Evolutionary conservation across 73 alveolate genomes (phyloP), one percentile per base, ranked within the genome.

Genomic region (Paramecium primaurelia): DNA sequence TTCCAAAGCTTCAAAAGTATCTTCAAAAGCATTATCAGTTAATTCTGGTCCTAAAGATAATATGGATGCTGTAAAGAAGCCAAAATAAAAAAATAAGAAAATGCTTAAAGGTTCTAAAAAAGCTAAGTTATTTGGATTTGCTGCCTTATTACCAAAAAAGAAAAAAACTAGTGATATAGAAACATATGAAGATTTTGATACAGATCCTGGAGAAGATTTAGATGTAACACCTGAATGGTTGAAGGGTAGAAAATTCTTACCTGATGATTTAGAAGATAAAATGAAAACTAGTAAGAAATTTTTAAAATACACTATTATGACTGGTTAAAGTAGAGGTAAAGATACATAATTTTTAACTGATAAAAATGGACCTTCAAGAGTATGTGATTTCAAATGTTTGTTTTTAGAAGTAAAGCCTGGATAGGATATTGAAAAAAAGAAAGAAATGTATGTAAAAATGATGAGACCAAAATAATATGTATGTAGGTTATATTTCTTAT

Each of bases 181-280:
- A 37, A 83, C 86, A 45, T 89, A 89, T 47, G 94, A 89, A 71
- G 94, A 89, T 30, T 89, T 37, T 71, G 94, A 89, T 44, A 71
- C 94, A 45, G 94, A 89, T 26, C 75, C 28, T 7, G 94, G 77
- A 28, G 94, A 89, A 38, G 94, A 89, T 47, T 89, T 89, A 49
- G 91, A 89, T 89, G 75, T 89, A 1, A 89, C 90, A 18, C 94
- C 94, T 8, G 71, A 40, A 18, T 89, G 94, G 94, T 38, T 71
- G 69, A 71, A 89, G 28, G 59, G 75, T 28, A 89, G 94, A 73
- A 83, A 89, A 28, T 59, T 89, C 18, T 51, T 89, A 42, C 51
- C 51, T 12, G 86, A 77, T 42, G 94, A 89, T 30, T 89, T 89
- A 16, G 94, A 89, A 12, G 94, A 89, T 47, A 45, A 45, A 9